Conservation (phyloP, 495 filamentous ascomycete genomes). For the Hypoxylon fuscum region DNA sequence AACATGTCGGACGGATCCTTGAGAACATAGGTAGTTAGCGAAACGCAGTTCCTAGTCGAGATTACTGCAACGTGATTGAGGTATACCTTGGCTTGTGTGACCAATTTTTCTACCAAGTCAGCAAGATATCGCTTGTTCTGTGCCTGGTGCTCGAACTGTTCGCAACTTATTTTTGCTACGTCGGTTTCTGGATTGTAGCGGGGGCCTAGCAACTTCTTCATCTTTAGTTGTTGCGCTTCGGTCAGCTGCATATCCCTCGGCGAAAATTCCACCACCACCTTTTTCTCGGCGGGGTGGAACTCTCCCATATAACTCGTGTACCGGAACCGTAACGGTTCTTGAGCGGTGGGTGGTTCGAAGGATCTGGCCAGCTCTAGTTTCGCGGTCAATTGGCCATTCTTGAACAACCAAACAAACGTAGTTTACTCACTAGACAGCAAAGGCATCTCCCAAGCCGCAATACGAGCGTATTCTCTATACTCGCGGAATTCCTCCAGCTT, state of each 20-base stretch:
- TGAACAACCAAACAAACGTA: neutral
- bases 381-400: constrained; percentile 38
- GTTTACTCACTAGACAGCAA: constrained; percentile 78
- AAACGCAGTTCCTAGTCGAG: neutral
- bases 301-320: constrained; percentile 99
- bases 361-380: constrained; percentile 78
- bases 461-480: constrained; percentile 83
- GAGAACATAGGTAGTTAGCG: constrained; percentile 18
- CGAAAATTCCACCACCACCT: constrained; percentile 91
- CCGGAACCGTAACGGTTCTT: constrained; percentile 83
- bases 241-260: constrained; percentile 72
- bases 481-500: constrained; percentile 92
- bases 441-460: constrained; percentile 97
- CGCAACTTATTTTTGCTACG: constrained; percentile 88
- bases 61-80: neutral
- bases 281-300: constrained; percentile 86
- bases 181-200: constrained; percentile 90
- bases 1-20: constrained; percentile 80
- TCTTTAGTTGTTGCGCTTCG: constrained; percentile 73
- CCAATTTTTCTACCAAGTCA: constrained; percentile 75
- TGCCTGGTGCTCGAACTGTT: constrained; percentile 83
- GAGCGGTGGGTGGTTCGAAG: constrained; percentile 73
- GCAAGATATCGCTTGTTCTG: constrained; percentile 96
- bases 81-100: constrained; percentile 76
- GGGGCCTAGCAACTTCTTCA: constrained; percentile 86